phyloP scores from a whole-genome alignment of 1,284 basidiomycete genomes.

The Moesziomyces aphidis region DNA sequence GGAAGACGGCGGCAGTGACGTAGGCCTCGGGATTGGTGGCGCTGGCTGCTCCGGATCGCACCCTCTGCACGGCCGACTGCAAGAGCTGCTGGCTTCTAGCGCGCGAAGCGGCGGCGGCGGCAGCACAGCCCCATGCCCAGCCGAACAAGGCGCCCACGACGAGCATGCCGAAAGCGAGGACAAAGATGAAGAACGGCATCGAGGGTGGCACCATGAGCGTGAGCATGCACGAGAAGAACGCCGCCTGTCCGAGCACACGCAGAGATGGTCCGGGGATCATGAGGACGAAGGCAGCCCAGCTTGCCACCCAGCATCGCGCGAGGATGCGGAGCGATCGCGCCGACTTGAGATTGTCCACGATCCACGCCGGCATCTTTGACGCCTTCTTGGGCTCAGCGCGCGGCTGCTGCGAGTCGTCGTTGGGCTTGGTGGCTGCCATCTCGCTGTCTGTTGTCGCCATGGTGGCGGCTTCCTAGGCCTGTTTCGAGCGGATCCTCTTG shows the following conservation, averaged over 20 bases:
- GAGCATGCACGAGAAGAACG: slow-evolving; percentile 61
- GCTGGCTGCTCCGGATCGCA: slow-evolving; percentile 62
- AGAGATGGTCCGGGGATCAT: slow-evolving; percentile 58
- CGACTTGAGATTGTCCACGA: slow-evolving; percentile 43
- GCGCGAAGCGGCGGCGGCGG: slow-evolving; percentile 76
- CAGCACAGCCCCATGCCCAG: slow-evolving; percentile 80
- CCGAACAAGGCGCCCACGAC: slow-evolving; percentile 76
- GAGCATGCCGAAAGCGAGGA: slow-evolving; percentile 71
- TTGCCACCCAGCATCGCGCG: slow-evolving; percentile 62
- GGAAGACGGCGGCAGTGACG: slow-evolving; percentile 71
- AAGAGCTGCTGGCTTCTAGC: slow-evolving; percentile 74
- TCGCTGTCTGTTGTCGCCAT: slow-evolving; percentile 6
- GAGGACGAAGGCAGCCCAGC: slow-evolving; percentile 60
- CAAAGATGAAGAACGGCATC: slow-evolving; percentile 59
- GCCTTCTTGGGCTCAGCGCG: background rate
- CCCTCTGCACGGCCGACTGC: slow-evolving; percentile 71
- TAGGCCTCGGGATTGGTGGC: slow-evolving; percentile 62
- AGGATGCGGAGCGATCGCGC: slow-evolving; percentile 38
- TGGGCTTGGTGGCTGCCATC: background rate
- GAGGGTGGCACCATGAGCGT: slow-evolving; percentile 62
- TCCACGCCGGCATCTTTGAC: slow-evolving; percentile 44
- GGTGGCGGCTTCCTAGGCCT: background rate
- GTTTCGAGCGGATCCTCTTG: too few relatives aligned
- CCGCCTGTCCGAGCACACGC: slow-evolving; percentile 59
- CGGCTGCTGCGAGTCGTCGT: background rate